Evolutionary conservation across 2,329 filamentous ascomycete genomes (phyloP), one percentile per base, ranked within the genome.

Genomic region (Bipolaris sorokiniana): DNA sequence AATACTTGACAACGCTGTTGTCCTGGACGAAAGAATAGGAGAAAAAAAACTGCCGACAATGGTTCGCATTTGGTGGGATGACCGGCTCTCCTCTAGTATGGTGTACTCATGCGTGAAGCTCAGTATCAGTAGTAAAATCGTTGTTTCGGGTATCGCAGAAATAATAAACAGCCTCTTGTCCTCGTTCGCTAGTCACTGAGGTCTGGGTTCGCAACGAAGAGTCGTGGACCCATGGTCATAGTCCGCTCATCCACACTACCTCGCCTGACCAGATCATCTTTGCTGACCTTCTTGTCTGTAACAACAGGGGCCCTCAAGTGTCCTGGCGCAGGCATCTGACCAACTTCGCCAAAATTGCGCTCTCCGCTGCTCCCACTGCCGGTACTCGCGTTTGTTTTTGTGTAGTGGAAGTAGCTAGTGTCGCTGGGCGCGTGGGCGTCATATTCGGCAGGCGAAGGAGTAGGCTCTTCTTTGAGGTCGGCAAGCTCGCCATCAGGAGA

Each of bases 201-300:
- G 76, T 95, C 91, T 16, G 91, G 91, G 76, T 96, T 96, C 67
- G 91, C 91, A 71, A 96, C 92, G 76, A 90, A 95, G 56, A 96
- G 83, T 61, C 91, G 85, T 47, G 86, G 83, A 54, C 79, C 81
- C 74, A 95, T 88, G 1, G 90, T 93, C 77, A 87, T 88, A 5
- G 89, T 90, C 69, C 90, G 83, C 76, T 95, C 91, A 72, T 95
- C 91, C 47, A 96, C 90, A 71, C 91, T 95, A 54, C 91, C 91
- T 69, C 90, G 83, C 66, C 91, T 83, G 68, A 83, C 84, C 53
- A 96, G 80, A 61, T 94, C 91, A 22, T 92, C 90, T 3, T 85
- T 82, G 20, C 48, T 57, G 51, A 82, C 87, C 78, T 86, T 88
- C 52, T 74, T 73, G 33, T 72, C 65, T 22, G 66, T 61, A 40